Evolutionary conservation across 768 basidiomycete species (phyloP).

Genomic region (Pleurotus tuoliensis): DNA sequence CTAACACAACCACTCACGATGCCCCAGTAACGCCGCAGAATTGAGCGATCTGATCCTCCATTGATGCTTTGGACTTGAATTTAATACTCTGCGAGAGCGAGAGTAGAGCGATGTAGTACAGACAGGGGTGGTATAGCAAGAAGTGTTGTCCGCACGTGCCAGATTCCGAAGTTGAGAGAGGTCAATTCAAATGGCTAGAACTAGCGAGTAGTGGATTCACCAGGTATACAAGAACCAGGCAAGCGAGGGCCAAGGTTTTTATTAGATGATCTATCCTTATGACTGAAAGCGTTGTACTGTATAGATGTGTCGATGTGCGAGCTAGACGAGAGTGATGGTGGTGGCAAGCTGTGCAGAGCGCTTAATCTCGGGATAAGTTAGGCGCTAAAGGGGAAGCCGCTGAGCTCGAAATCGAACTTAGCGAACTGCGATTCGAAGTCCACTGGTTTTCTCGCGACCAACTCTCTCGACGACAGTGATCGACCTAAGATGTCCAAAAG

Average conservation of each 20-base stretch:
- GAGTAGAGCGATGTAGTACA: neutral
- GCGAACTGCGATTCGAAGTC: no score
- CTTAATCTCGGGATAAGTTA: no score
- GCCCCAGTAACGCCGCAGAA: conserved; percentile 68
- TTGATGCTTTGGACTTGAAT: conserved; percentile 29
- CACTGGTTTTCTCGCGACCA: no score
- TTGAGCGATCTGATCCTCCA: conserved; percentile 49
- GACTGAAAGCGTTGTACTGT: neutral
- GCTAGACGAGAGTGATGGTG: no score
- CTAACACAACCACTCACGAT: conserved; percentile 45
- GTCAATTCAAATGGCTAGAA: neutral
- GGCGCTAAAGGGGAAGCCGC: no score
- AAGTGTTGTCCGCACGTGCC: conserved; percentile 2
- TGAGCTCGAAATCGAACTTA: no score
- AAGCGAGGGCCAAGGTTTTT: neutral
- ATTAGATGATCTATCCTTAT: neutral
- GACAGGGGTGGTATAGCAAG: neutral
- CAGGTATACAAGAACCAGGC: conserved; percentile 1
- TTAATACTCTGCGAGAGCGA: conserved; percentile 8
- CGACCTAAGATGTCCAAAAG: no score
- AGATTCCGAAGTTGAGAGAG: neutral
- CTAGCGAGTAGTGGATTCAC: neutral
- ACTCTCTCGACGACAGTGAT: no score
- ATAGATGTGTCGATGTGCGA: neutral
- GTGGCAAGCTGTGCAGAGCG: no score